Conservation (phyloP, 805 yeast species). For the Lachancea waltii region DNA sequence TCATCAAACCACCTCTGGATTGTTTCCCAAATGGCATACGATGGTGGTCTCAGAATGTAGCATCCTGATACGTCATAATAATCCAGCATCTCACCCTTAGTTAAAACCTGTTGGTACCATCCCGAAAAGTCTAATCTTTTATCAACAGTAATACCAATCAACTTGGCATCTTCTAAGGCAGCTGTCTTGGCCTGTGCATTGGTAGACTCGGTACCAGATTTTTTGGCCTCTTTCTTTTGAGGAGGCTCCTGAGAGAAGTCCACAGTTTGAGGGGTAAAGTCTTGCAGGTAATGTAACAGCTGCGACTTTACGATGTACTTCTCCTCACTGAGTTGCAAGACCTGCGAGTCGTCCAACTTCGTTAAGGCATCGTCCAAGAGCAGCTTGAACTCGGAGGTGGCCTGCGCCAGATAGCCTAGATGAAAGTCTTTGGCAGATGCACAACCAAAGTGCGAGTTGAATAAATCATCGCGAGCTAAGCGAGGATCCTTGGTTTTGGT, state of each 20-base stretch:
- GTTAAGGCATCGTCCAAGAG: conserved; percentile 33
- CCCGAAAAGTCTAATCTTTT: conserved; percentile 87
- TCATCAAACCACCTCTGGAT: conserved; percentile 84
- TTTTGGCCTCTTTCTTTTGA: conserved; percentile 32
- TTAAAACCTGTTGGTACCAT: conserved; percentile 95
- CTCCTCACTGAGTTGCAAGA: conserved; percentile 25
- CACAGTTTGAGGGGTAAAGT: conserved; percentile 41
- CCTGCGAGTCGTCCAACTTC: conserved; percentile 31
- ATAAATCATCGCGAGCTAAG: conserved; percentile 76
- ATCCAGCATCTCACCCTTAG: conserved; percentile 97
- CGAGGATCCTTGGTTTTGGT: conserved; percentile 79
- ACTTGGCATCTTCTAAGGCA: conserved; percentile 73
- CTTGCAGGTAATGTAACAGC: conserved; percentile 32
- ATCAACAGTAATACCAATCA: conserved; percentile 94
- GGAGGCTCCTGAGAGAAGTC: conserved; percentile 42
- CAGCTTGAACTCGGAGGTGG: conserved; percentile 25
- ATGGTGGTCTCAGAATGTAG: conserved; percentile 93
- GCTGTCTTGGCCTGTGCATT: conserved; percentile 36
- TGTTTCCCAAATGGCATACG: conserved; percentile 89
- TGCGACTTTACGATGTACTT: conserved; percentile 22
- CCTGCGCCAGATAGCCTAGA: conserved; percentile 35
- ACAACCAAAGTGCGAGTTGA: conserved; percentile 43
- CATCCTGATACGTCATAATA: conserved; percentile 99
- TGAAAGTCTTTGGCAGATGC: conserved; percentile 29
- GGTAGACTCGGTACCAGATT: conserved; percentile 22